Conservation (phyloP, 225 moss, liverwort and hornwort genomes). For the Polytrichum commune region DNA sequence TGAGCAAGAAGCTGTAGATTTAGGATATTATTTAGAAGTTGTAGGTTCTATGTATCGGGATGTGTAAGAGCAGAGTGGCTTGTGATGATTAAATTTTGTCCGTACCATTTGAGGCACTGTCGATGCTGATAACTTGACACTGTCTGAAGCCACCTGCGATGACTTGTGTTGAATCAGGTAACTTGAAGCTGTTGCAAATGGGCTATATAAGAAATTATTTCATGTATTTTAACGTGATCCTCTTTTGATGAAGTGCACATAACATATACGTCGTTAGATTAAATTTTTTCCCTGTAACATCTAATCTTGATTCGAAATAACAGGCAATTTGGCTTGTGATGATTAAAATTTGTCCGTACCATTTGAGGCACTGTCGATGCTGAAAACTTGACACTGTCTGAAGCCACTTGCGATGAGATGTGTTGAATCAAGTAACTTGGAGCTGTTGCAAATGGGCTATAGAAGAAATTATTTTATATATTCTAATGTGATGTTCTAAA, state of each 20-base stretch:
- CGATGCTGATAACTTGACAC: background rate
- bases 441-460: background rate
- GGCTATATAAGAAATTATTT: background rate
- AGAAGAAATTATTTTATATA: background rate
- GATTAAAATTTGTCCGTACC: constrained; percentile 1
- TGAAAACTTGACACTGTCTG: background rate
- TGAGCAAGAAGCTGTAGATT: no score
- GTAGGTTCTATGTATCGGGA: background rate
- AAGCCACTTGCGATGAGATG: background rate
- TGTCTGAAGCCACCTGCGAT: background rate
- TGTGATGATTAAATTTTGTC: background rate
- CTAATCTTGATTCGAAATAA: background rate
- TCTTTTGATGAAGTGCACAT: background rate
- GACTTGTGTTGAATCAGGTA: no score
- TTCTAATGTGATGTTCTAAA: background rate
- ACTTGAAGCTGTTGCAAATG: no score
- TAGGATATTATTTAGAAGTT: no score
- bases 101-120: background rate
- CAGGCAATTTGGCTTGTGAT: background rate
- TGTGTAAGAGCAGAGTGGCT: background rate
- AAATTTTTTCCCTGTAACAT: background rate
- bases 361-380: background rate
- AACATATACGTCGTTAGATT: no score
- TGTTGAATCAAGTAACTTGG: no score
- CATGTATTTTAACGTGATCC: background rate